Evolutionary conservation across 1,139 yeast genomes (phyloP).

Genomic region (Scheffersomyces cryptocercus): DNA sequence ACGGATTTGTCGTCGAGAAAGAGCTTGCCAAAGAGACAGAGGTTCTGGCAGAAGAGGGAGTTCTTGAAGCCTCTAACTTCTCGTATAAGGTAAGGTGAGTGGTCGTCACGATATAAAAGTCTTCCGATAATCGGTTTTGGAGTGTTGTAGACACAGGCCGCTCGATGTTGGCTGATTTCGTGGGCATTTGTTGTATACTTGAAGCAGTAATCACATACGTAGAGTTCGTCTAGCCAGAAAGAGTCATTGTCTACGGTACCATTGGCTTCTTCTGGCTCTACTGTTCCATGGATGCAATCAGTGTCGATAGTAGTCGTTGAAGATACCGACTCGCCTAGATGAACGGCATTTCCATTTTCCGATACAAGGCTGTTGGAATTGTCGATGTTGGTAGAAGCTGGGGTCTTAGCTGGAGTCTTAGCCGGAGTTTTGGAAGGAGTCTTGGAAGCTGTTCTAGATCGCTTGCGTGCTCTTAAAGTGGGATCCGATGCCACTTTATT

Average conservation of each 20-base stretch:
- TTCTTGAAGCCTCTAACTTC: constrained; percentile 66
- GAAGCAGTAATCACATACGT: constrained; percentile 82
- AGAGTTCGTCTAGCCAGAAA: constrained; percentile 61
- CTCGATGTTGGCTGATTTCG: constrained; percentile 43
- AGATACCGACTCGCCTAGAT: too few species aligned
- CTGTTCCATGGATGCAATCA: too few species aligned
- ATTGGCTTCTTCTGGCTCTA: too few species aligned
- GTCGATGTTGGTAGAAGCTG: neutral
- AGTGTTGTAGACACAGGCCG: constrained; percentile 42
- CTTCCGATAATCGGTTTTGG: constrained; percentile 55
- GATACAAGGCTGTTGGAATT: neutral
- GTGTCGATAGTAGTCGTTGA: too few species aligned
- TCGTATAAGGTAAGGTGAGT: constrained; percentile 50
- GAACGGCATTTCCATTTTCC: constrained; percentile 15
- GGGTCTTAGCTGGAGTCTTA: neutral
- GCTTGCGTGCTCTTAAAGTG: constrained; percentile 3
- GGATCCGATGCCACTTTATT: constrained; percentile 13
- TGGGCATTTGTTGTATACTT: constrained; percentile 59
- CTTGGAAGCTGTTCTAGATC: neutral
- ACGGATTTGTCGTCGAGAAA: constrained; percentile 91
- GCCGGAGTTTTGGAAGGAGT: neutral
- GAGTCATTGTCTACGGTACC: constrained; percentile 2
- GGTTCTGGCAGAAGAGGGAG: constrained; percentile 72
- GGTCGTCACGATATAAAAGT: constrained; percentile 64
- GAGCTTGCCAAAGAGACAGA: constrained; percentile 82